Evolutionary conservation across 2,329 filamentous ascomycete genomes (phyloP).

Genomic region (Aciculosporium take): DNA sequence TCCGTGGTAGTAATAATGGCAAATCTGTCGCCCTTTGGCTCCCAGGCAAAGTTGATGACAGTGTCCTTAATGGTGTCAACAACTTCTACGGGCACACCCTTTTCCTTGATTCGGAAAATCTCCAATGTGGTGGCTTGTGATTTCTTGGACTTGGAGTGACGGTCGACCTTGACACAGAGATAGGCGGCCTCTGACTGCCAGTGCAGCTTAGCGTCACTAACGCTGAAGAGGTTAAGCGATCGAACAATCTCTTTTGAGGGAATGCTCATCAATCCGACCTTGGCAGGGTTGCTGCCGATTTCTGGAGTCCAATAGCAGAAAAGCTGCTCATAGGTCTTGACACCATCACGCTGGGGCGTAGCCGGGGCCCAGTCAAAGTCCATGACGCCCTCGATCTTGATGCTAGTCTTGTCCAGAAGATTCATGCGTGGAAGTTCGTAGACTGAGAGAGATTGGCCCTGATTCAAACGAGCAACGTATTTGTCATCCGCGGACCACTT

Average conservation of each 20-base stretch:
- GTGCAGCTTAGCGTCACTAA: constrained; percentile 93
- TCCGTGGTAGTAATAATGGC: constrained; percentile 93
- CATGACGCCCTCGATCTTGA: constrained; percentile 93
- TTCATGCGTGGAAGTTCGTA: constrained; percentile 86
- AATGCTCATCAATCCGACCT: constrained; percentile 91
- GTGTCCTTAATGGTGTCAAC: constrained; percentile 97
- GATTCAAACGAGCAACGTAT: constrained; percentile 85
- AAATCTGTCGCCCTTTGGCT: constrained; percentile 94
- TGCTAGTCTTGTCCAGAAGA: constrained; percentile 73
- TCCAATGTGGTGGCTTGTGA: constrained; percentile 92
- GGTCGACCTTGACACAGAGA: constrained; percentile 95
- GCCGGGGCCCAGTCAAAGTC: constrained; percentile 97
- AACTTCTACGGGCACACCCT: constrained; percentile 95
- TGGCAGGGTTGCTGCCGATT: constrained; percentile 92
- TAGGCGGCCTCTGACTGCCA: constrained; percentile 95
- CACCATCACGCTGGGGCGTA: constrained; percentile 62
- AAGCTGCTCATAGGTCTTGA: constrained; percentile 89
- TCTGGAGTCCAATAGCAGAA: constrained; percentile 99
- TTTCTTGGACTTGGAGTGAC: constrained; percentile 98
- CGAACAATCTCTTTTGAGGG: constrained; percentile 89
- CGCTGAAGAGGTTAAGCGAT: constrained; percentile 94
- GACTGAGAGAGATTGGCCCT: constrained; percentile 76
- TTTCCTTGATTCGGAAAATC: constrained; percentile 94
- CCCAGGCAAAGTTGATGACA: constrained; percentile 99
- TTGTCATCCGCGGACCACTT: constrained; percentile 98